Base-by-base conservation (phyloP, 116 monocot species). In the Trichopus zeylanicus region DNA sequence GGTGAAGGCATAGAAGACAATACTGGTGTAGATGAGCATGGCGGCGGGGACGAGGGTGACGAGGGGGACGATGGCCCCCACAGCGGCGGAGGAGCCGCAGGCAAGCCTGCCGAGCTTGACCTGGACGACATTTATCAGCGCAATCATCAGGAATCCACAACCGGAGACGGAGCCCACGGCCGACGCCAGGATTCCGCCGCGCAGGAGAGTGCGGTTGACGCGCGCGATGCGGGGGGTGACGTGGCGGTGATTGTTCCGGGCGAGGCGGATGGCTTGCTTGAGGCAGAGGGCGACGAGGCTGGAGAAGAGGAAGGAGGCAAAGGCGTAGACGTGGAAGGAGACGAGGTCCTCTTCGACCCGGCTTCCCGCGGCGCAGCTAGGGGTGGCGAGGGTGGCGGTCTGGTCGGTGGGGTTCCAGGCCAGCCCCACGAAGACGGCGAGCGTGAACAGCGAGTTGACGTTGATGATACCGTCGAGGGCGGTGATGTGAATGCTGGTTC, bases 1-100 rank as follows among this genome's bases (percentile, higher is more conserved):
- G n/a, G 77, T 88, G 76, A 93, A 88, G 30, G 93, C 88, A 37
- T 93, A 81, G 72, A 93, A 85, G 51, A 93, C 73, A 56, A 93
- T 67, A 11, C 30, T 66, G 37, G 64, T 29, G 77, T 93, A 88
- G 64, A 93, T 70, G n/a, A 88, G 68, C 78, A 88, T 77, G 24
- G 80, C 80, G 26, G 69, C 48, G 2, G 88, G 88, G 21, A 88
- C 70, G 12, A 88, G 75, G 7, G 76, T 70, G 6, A 88, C 84
- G 25, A 93, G 81, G 1, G 88, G 78, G 6, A 77, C 55, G 27
- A 93, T 53, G 7, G 88, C 91, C 0, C 74, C 84, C 1, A 69
- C 69, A 18, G 73, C 59, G 34, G 63, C 71, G n/a, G 68, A 65
- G 16, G 69, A 66, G 29, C 71, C 78, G 67, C 88, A 93, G 3